Evolutionary conservation across 768 basidiomycete species (phyloP), one percentile per base, ranked within the genome.

Genomic region (Agaricus sinodeliciosus): DNA sequence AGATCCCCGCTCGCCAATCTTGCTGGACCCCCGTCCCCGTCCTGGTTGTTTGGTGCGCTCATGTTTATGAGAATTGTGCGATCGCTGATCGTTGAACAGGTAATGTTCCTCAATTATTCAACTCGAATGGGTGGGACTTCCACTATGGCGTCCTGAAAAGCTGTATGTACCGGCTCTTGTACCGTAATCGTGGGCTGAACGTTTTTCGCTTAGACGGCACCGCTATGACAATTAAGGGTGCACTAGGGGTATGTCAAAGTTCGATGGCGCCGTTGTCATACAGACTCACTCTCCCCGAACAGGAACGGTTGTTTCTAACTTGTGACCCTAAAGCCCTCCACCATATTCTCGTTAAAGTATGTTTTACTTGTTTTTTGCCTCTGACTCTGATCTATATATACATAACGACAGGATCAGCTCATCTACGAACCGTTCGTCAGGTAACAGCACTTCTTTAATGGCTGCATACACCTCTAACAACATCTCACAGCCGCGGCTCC

Each of bases 251-350:
- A 27, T 22, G 47, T 28, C 12, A 15, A 36, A 31, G 39, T 44
- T 27, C 1, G 16, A n/a, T 36, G 40, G 8, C 31, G 11, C 31
- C 11, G 31, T 31, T 3, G 31, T 11, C 11, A 8, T 8, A 31
- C 31, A n/a, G 31, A 31, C 31, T 31, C 31, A 31, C 8, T 31
- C 31, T 31, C 2, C 28, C 7, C 31, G 31, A 26, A 25, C 12
- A 58, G 57, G 34, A 28, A 39, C 49, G 43, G 2, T 2, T 41
- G 13, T 22, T 48, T 3, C 11, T 52, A 1, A 34, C 48, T 11
- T 74, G 61, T 43, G 77, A 79, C 56, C 72, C 75, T 0, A 67
- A 66, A 42, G 77, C 76, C 5, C 57, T 79, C 49, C 66, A 75
- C 51, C 71, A 73, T 53, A 71, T 79, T 35, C 35, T 74, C 8